These are phyloP conservation scores for Scalesia atractyloides DNA, from an alignment of 129 eudicot species.

Conservation along the genomic window DNA sequence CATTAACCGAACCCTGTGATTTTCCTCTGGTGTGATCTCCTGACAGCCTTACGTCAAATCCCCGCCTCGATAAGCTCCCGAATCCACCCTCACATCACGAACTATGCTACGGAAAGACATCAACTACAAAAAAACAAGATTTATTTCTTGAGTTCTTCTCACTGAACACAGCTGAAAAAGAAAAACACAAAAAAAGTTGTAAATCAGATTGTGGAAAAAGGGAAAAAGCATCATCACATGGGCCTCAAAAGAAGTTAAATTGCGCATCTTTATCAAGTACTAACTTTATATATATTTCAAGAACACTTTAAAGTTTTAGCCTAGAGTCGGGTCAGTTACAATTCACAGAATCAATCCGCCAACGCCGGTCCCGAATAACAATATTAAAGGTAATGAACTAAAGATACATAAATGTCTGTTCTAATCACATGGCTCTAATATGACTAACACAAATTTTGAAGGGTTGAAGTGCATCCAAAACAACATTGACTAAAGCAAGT, in stretches of 20 bases:
- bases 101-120: constrained; percentile 94
- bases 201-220: constrained; percentile 21
- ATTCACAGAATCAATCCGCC: neutral
- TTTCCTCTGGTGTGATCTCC: constrained; percentile 65
- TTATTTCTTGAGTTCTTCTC: constrained; percentile 6
- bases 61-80: constrained; percentile 78
- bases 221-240: constrained; percentile 47
- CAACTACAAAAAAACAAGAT: constrained; percentile 44
- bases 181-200: constrained; percentile 1
- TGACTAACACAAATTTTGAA: constrained; percentile 16
- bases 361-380: neutral
- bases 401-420: constrained; percentile 5
- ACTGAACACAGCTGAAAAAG: constrained; percentile 38
- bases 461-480: constrained; percentile 3
- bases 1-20: constrained; percentile 44
- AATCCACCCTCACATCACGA: constrained; percentile 83
- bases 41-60: constrained; percentile 66
- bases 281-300: constrained; percentile 23
- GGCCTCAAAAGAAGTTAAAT: constrained; percentile 31
- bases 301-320: constrained; percentile 26
- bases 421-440: constrained; percentile 10
- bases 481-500: constrained; percentile 4
- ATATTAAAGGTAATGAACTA: neutral
- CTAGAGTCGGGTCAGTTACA: constrained; percentile 8
- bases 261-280: constrained; percentile 27